A percentile compares a stretch with the other conserved stretches of the same genome.
phyloP scores from a whole-genome alignment of 305 asterid genomes.

The Solanum hybrid region DNA sequence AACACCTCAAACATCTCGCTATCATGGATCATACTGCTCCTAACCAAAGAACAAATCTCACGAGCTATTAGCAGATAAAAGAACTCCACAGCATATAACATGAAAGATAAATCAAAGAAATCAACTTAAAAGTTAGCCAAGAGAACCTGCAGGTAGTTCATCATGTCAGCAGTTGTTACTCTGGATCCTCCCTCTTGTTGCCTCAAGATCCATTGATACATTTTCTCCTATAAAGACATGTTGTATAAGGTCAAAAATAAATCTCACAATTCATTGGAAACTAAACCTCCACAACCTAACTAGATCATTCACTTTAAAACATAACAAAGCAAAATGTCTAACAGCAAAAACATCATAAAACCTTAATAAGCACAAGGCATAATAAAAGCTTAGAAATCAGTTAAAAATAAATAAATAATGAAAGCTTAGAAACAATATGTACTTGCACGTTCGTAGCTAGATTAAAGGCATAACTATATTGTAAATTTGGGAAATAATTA shows the following conservation, averaged over 20 bases:
- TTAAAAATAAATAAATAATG: background rate
- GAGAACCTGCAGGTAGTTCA: conserved; percentile 61
- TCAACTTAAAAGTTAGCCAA: background rate
- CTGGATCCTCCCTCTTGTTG: conserved; percentile 80
- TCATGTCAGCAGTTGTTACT: conserved; percentile 54
- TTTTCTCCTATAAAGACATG: conserved; percentile 50
- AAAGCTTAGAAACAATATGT: background rate
- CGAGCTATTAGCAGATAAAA: background rate
- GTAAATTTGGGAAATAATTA: background rate
- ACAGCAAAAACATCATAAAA: background rate
- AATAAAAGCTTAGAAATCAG: background rate
- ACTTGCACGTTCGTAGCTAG: background rate
- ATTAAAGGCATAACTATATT: background rate
- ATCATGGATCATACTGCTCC: background rate
- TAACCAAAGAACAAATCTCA: background rate
- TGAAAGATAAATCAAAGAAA: background rate
- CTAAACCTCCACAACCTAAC: background rate
- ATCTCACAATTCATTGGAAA: background rate
- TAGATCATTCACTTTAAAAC: background rate
- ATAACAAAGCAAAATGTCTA: background rate
- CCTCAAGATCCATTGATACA: conserved; percentile 66
- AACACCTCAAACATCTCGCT: background rate
- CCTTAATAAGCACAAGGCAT: background rate
- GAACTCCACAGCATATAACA: background rate
- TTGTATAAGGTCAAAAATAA: background rate